A percentile compares a stretch with the other conserved stretches of the same genome.
Evolutionary conservation across 2,329 filamentous ascomycete species (phyloP).

Genomic region (Escovopsis sp.): DNA sequence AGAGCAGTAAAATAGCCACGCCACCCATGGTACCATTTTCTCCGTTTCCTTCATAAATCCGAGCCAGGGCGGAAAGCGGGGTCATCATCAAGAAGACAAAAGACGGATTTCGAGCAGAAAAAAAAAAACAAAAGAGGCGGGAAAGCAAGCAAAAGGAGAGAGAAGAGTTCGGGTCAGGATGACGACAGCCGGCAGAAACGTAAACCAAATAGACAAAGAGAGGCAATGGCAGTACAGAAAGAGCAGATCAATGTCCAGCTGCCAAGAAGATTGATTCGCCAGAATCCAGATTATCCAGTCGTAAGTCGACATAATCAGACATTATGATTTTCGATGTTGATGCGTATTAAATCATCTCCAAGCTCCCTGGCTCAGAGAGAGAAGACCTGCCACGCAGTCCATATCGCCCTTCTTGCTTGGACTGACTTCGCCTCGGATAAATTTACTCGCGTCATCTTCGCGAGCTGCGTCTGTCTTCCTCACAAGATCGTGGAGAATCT

Average conservation of each 20-base stretch:
- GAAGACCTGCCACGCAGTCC: slow-evolving; percentile 75
- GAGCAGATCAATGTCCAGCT: not conserved
- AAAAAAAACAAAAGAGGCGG: too few species aligned
- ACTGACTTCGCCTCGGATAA: slow-evolving; percentile 53
- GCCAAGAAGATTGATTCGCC: not conserved
- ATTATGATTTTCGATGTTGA: not conserved
- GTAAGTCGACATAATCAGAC: not conserved
- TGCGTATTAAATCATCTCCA: slow-evolving; percentile 42
- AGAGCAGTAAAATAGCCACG: too few species aligned
- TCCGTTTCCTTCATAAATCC: too few species aligned
- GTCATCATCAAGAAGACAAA: too few species aligned
- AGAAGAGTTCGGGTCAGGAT: too few species aligned
- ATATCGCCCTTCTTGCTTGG: slow-evolving; percentile 66
- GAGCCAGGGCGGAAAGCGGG: too few species aligned
- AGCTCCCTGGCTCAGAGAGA: slow-evolving; percentile 83
- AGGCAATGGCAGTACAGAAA: too few species aligned
- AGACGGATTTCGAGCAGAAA: too few species aligned
- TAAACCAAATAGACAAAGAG: too few species aligned
- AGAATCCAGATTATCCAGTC: not conserved
- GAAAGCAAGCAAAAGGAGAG: too few species aligned
- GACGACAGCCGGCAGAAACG: too few species aligned
- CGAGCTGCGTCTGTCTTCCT: slow-evolving; percentile 8
- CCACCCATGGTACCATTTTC: too few species aligned
- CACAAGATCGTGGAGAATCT: slow-evolving; percentile 37
- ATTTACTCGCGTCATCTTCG: slow-evolving; percentile 51